These are phyloP conservation scores for Aspergillus sclerotioniger DNA, from an alignment of 495 filamentous ascomycete genomes.

Conservation along the genomic window DNA sequence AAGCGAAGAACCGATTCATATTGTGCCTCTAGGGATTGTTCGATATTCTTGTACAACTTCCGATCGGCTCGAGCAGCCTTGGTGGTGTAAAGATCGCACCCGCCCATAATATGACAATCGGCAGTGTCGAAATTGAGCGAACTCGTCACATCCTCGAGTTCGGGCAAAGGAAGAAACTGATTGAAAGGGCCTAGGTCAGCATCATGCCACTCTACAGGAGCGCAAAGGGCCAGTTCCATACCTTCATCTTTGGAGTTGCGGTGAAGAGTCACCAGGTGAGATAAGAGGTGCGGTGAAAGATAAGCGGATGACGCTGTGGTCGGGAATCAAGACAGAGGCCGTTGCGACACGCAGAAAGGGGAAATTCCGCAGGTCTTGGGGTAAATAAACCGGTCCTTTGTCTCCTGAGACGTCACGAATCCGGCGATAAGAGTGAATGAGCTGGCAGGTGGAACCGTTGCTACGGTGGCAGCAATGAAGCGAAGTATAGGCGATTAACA, in stretches of 20 bases:
- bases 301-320: not conserved
- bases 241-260: constrained; percentile 29
- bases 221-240: constrained; percentile 5
- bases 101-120: constrained; percentile 84
- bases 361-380: constrained; percentile 1
- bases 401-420: constrained; percentile 11
- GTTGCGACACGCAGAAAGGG: not conserved
- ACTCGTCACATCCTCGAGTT: constrained; percentile 82
- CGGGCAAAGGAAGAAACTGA: constrained; percentile 86
- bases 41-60: constrained; percentile 94
- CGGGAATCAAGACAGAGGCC: not conserved
- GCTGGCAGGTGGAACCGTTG: constrained; percentile 16
- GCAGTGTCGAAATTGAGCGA: constrained; percentile 91
- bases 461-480: constrained; percentile 6
- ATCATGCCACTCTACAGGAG: not conserved
- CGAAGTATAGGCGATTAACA: constrained; percentile 14
- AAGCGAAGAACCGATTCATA: constrained; percentile 83
- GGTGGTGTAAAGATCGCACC: constrained; percentile 94
- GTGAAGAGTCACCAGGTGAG: constrained; percentile 4
- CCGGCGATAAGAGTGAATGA: constrained; percentile 25
- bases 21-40: constrained; percentile 80
- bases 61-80: constrained; percentile 93
- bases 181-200: not conserved
- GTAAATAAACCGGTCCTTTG: constrained; percentile 6
- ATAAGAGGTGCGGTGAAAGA: constrained; percentile 4